These are phyloP conservation scores for Cutaneotrichosporon cyanovorans DNA, from an alignment of 1,284 basidiomycete genomes.

Conservation along the genomic window DNA sequence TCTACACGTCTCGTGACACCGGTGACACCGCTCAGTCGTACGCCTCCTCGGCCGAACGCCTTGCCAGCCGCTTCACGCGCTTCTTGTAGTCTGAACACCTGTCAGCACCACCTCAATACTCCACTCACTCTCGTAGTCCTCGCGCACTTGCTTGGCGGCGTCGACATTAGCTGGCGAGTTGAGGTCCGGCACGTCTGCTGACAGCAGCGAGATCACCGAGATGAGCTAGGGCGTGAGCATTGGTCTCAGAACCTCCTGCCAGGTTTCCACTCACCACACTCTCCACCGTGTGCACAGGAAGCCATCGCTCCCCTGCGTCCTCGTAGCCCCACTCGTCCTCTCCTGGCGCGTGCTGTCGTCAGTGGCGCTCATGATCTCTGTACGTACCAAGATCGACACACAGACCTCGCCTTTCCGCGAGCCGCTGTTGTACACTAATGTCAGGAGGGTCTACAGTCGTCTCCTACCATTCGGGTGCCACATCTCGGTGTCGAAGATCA, in stretches of 20 bases:
- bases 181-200: constrained; percentile 82
- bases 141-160: constrained; percentile 83
- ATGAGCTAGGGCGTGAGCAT: constrained; percentile 59
- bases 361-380: constrained; percentile 6
- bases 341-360: constrained; percentile 74
- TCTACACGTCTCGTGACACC: too few species aligned
- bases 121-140: constrained; percentile 57
- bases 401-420: constrained; percentile 87
- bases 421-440: constrained; percentile 77
- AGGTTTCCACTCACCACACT: constrained; percentile 66
- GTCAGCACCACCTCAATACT: constrained; percentile 4
- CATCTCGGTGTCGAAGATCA: constrained; percentile 92
- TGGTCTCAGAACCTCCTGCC: constrained; percentile 13
- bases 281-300: constrained; percentile 94
- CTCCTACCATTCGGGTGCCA: constrained; percentile 95
- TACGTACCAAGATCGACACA: constrained; percentile 84
- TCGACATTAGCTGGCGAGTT: constrained; percentile 98
- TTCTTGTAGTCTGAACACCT: constrained; percentile 77
- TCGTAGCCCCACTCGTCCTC: constrained; percentile 98
- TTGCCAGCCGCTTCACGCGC: constrained; percentile 79
- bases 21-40: constrained; percentile 52
- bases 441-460: neutral
- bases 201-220: constrained; percentile 91
- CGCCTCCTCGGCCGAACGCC: constrained; percentile 77
- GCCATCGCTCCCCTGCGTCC: constrained; percentile 93